Conservation (phyloP, 2,329 filamentous ascomycete species). For the Kalaharituber pfeilii region DNA sequence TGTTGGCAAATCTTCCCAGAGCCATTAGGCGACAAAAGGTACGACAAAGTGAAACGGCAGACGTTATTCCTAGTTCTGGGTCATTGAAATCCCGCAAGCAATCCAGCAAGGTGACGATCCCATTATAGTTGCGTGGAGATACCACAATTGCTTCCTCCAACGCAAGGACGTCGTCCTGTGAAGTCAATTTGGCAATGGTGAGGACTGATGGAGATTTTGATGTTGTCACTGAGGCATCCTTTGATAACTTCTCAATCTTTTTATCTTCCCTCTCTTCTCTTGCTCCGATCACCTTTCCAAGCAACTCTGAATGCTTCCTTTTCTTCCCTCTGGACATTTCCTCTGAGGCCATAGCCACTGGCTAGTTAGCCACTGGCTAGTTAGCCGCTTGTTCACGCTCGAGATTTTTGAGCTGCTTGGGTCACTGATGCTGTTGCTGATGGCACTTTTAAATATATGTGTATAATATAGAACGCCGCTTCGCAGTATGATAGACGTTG, state of each 20-base stretch:
- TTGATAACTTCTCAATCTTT: slow-evolving; percentile 4
- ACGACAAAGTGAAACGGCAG: slow-evolving; percentile 66
- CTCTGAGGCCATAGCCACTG: background rate
- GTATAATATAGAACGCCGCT: no score
- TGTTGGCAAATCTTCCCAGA: slow-evolving; percentile 50
- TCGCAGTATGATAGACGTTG: no score
- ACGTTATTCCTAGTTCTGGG: slow-evolving; percentile 43
- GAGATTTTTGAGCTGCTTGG: no score
- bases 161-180: slow-evolving; percentile 44
- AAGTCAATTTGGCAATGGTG: background rate
- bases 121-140: slow-evolving; percentile 82
- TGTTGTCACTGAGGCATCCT: no score
- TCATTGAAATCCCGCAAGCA: slow-evolving; percentile 37
- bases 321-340: background rate
- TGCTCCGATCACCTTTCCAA: slow-evolving; percentile 1
- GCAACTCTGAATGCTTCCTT: background rate
- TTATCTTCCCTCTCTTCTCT: background rate
- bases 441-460: no score
- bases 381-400: no score
- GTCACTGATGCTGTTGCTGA: no score
- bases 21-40: slow-evolving; percentile 70
- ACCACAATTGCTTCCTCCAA: slow-evolving; percentile 69
- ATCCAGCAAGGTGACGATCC: slow-evolving; percentile 56
- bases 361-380: no score
- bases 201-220: background rate